Base-by-base conservation (phyloP, 176 grass and related monocot genomes). In the Neostapfia colusana region DNA sequence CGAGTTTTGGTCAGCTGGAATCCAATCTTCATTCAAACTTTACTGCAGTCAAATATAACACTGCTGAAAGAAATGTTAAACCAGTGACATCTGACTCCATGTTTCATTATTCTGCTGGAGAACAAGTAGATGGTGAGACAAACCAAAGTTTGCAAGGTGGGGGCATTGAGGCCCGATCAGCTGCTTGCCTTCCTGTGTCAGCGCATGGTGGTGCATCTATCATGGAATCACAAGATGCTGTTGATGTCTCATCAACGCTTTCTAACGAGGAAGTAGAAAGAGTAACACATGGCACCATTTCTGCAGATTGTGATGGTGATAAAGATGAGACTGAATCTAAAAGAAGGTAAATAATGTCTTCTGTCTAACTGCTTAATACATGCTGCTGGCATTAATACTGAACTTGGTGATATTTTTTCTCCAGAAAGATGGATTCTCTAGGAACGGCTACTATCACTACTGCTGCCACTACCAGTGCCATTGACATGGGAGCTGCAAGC, bases 241-340 rank as follows among this genome's bases (percentile, higher is more conserved):
- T 87, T 54, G 92, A 89, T 75, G 48, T 90, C 38, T 92, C 87
- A 0, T 99, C 96, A 39, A 88, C 89, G 2, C 78, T 90, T 46
- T 99, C 92, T 51, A 99, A 98, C 65, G 87, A 95, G 46, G 92
- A 95, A 45, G 87, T 87, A 74, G 92, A 99, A 68, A 82, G 60
- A 63, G 92, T 66, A 74, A 95, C 89, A 15, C 83, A 83, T 74
- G 91, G 83, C 36, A 84, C 84, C 10, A 38, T 80, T 82, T 81
- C 89, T 68, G 18, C 84, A 57, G 77, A 82, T 50, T 81, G 86
- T 55, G 85, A 89, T 21, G 91, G 73, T 4, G 81, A 92, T 65
- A 92, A 83, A 71, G 96, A 99, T 72, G 95, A 92, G 26, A 99
- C 80, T 34, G 92, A 90, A 70, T 95, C 92, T 65, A 99, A 92